Conservation (phyloP, 192 early-diverging fungal genomes). For the Gonapodya prolifera region DNA sequence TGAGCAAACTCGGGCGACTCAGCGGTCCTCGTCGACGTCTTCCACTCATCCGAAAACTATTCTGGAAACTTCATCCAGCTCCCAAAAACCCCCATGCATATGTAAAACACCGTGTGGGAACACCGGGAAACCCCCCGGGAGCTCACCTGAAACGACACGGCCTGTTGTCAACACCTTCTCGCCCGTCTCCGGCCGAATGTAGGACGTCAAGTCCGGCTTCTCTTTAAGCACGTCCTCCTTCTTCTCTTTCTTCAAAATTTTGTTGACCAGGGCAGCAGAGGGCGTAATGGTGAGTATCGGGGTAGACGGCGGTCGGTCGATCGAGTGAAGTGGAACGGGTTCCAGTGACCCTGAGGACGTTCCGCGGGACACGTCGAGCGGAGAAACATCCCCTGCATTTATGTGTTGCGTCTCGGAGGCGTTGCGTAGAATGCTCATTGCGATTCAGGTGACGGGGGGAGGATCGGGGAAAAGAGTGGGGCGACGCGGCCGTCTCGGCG, state of each 20-base stretch:
- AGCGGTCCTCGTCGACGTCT: no score
- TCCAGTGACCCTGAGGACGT: neutral
- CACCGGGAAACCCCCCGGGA: no score
- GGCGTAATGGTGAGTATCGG: neutral
- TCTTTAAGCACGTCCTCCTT: neutral
- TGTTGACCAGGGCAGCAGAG: neutral
- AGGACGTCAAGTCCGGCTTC: neutral
- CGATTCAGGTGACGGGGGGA: no score
- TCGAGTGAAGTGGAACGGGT: neutral
- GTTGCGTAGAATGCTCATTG: neutral
- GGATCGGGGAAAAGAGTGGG: no score
- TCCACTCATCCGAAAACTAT: no score
- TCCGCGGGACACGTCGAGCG: neutral
- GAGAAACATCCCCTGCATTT: neutral
- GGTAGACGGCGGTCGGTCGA: neutral
- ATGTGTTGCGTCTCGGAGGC: neutral
- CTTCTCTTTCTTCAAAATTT: neutral
- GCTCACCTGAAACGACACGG: slow-evolving; percentile 61
- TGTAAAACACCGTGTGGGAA: no score
- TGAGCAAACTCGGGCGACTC: no score
- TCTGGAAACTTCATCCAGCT: no score
- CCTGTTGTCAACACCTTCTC: slow-evolving; percentile 56
- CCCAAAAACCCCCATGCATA: neutral
- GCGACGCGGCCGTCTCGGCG: no score
- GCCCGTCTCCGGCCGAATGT: slow-evolving; percentile 25